phyloP scores from a whole-genome alignment of 768 basidiomycete species.

The Termitomyces sp. region DNA sequence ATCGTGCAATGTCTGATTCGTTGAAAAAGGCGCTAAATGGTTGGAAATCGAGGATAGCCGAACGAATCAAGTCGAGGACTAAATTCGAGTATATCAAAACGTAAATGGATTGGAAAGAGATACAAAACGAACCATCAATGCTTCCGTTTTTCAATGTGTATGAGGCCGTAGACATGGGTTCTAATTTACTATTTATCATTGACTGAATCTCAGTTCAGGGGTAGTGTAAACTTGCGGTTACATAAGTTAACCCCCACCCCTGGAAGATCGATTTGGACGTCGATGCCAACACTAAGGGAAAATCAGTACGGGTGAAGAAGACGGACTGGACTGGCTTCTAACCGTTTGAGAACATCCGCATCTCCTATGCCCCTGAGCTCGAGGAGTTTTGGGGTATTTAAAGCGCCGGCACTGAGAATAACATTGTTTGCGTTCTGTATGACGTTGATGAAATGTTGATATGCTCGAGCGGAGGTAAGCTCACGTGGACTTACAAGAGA shows the following conservation, averaged over 20 bases:
- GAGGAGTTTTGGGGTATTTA: conserved; percentile 13
- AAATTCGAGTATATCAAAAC: not conserved
- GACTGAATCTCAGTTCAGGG: not conserved
- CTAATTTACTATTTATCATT: not conserved
- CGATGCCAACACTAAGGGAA: conserved; percentile 1
- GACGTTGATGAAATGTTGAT: not conserved
- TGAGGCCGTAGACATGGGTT: conserved; percentile 9
- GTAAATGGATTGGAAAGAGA: not conserved
- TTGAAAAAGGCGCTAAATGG: conserved; percentile 6
- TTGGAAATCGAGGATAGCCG: conserved; percentile 8
- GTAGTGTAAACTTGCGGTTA: conserved; percentile 4
- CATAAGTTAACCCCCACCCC: conserved; percentile 12
- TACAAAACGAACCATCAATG: conserved; percentile 5
- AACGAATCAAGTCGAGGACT: conserved; percentile 3
- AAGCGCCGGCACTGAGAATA: conserved; percentile 10
- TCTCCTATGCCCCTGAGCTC: conserved; percentile 12
- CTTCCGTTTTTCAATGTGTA: conserved; percentile 9
- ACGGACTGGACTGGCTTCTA: not conserved
- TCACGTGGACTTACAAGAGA: not conserved
- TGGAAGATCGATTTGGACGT: conserved; percentile 6
- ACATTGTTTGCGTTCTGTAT: conserved; percentile 1
- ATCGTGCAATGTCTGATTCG: conserved; percentile 5
- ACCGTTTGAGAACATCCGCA: conserved; percentile 4
- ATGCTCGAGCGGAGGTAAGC: not conserved
- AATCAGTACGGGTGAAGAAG: not conserved